Conservation (phyloP, 768 basidiomycete genomes). For the Russula griseocarnosa region DNA sequence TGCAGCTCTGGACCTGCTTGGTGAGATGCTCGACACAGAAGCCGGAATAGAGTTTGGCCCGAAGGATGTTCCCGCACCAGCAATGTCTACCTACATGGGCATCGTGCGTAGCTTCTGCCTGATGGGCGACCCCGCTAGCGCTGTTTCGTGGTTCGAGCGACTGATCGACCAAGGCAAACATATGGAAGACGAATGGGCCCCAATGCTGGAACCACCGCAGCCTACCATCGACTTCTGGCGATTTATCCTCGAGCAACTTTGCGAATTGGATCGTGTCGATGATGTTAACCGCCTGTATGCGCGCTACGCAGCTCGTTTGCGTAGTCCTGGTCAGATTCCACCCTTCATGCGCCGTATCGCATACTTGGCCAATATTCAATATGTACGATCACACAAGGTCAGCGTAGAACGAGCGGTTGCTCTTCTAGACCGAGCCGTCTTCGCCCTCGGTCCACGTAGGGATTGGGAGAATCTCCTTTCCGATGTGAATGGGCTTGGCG, state of each 20-base stretch:
- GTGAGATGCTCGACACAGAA: constrained; percentile 60
- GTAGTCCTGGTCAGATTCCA: constrained; percentile 31
- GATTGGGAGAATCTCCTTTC: constrained; percentile 9
- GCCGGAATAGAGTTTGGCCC: constrained; percentile 35
- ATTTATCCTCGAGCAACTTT: constrained; percentile 56
- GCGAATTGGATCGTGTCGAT: constrained; percentile 43
- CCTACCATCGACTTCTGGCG: constrained; percentile 57
- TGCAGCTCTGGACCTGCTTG: constrained; percentile 60
- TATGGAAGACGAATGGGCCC: constrained; percentile 39
- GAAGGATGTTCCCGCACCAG: constrained; percentile 51
- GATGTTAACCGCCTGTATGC: constrained; percentile 56
- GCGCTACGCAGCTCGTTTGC: constrained; percentile 37
- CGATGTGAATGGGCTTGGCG: constrained; percentile 18
- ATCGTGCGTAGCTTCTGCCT: constrained; percentile 65
- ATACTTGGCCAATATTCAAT: constrained; percentile 41
- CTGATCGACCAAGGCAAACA: constrained; percentile 46
- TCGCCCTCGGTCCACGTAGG: constrained; percentile 20
- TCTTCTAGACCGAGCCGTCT: constrained; percentile 31
- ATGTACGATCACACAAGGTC: constrained; percentile 31
- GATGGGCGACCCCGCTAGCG: constrained; percentile 56
- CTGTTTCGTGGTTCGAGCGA: constrained; percentile 67
- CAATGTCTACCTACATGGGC: constrained; percentile 57
- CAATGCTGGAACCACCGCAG: constrained; percentile 43
- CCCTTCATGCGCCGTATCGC: constrained; percentile 40
- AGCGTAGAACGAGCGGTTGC: constrained; percentile 14